Evolutionary conservation across 345 rosid species (phyloP), one percentile per base, ranked within the genome.

Genomic region (Sisymbrium irio): DNA sequence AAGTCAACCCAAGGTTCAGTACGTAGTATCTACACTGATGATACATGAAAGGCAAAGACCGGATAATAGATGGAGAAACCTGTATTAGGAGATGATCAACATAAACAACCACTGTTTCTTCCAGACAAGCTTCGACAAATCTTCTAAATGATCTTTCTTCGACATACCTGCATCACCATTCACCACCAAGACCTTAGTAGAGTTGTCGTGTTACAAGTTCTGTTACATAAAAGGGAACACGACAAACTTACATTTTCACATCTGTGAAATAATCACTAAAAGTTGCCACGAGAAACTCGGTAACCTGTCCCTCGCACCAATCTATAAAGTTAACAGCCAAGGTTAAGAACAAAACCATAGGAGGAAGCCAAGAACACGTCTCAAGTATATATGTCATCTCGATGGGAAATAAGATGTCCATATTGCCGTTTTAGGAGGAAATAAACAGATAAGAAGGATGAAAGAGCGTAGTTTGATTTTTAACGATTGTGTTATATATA

Each of bases 71-170:
- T 45, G 42, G 25, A 53, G 27, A 42, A 73, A 96, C 99, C 98
- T 92, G 97, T 19, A 84, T 86, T 55, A 96, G 78, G 74, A 96
- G 96, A 83, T 80, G 94, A 83, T 96, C 99, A 61, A 90, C 90
- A 74, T 92, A 90, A 71, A 88, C 87, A 64, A 96, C 82, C 18
- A 85, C 82, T 17, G 96, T 92, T 80, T 96, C 99, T 87, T 96
- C 98, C 82, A 88, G 63, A 81, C 97, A 92, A 69, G 97, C 94
- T 81, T 92, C 98, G 15, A 96, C 98, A 68, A 96, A 96, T 84
- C 93, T 87, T 76, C 93, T 86, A 72, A 96, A 96, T 56, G 97
- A 92, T 82, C 99, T 82, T 68, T 96, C 98, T 81, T 96, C 98
- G 9, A 92, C 85, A 74, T 89, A 96, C 99, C 98, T 96, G 78